Conservation (phyloP, 495 filamentous ascomycete genomes). For the Pseudomonodictys pantanalensis region DNA sequence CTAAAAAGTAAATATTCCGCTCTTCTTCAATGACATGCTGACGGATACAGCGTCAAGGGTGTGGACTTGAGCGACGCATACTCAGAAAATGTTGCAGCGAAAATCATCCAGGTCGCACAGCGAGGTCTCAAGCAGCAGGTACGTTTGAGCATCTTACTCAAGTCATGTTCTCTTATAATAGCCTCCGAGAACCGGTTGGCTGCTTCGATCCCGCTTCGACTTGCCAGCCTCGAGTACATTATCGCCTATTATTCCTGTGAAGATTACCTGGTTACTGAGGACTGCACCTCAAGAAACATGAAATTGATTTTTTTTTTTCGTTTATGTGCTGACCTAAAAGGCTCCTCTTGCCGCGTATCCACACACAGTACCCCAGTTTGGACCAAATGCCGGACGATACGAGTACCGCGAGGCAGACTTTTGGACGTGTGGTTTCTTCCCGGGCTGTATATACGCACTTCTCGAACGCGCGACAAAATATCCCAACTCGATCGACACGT, state of each 20-base stretch:
- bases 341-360: constrained; percentile 19
- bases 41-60: background rate
- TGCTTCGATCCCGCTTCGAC: too few relatives aligned
- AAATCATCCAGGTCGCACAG: constrained; percentile 20
- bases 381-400: constrained; percentile 1
- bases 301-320: too few relatives aligned
- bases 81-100: constrained; percentile 14
- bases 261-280: too few relatives aligned
- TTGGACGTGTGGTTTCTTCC: constrained; percentile 25
- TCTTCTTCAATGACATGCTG: too few relatives aligned
- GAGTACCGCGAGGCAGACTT: constrained; percentile 23
- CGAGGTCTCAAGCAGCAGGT: constrained; percentile 9
- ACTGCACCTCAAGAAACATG: too few relatives aligned
- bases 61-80: constrained; percentile 8
- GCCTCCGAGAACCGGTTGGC: too few relatives aligned
- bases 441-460: constrained; percentile 18
- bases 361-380: constrained; percentile 13
- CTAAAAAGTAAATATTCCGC: background rate
- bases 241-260: too few relatives aligned
- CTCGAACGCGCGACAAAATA: constrained; percentile 14
- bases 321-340: too few relatives aligned
- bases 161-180: background rate
- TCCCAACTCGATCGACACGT: constrained; percentile 3
- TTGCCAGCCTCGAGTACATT: too few relatives aligned
- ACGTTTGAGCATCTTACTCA: background rate